Conservation (phyloP, 352 stramenopile genomes). For the Thalassiosira exigua region DNA sequence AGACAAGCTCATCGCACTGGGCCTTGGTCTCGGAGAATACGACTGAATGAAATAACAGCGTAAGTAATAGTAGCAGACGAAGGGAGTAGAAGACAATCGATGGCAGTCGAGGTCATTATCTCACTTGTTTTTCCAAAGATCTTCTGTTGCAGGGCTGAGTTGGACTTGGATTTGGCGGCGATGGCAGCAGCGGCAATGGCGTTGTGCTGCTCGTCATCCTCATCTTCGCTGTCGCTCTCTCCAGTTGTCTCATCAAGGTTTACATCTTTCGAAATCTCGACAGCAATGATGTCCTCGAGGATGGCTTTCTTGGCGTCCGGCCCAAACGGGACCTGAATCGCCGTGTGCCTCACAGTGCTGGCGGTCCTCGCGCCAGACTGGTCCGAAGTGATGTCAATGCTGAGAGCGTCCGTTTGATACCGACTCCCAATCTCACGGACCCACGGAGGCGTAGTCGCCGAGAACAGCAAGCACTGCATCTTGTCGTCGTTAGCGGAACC, state of each 20-base stretch:
- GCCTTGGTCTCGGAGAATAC: conserved; percentile 98
- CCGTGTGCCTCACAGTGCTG: conserved; percentile 91
- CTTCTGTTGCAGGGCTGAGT: conserved; percentile 76
- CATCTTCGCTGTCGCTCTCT: conserved; percentile 43
- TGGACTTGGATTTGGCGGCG: conserved; percentile 64
- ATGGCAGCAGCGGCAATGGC: conserved; percentile 76
- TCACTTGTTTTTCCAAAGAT: conserved; percentile 87
- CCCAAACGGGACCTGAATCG: conserved; percentile 89
- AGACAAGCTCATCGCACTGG: conserved; percentile 93
- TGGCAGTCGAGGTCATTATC: too few species aligned
- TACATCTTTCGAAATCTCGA: conserved; percentile 86
- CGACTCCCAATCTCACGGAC: conserved; percentile 92
- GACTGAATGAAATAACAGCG: too few species aligned
- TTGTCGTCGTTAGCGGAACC: conserved; percentile 74
- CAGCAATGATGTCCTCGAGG: conserved; percentile 85
- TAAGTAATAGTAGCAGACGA: too few species aligned
- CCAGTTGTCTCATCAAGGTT: conserved; percentile 60
- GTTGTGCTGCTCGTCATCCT: conserved; percentile 65
- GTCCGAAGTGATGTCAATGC: conserved; percentile 93
- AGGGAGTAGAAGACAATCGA: too few species aligned
- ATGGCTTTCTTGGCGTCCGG: conserved; percentile 77
- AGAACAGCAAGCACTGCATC: conserved; percentile 94
- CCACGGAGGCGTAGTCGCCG: conserved; percentile 95
- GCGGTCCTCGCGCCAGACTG: conserved; percentile 84
- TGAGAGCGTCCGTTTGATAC: conserved; percentile 92